A percentile compares a stretch with the other conserved stretches of the same genome.
phyloP scores from a whole-genome alignment of 257 asterid genomes.

The Osmanthus fragrans region DNA sequence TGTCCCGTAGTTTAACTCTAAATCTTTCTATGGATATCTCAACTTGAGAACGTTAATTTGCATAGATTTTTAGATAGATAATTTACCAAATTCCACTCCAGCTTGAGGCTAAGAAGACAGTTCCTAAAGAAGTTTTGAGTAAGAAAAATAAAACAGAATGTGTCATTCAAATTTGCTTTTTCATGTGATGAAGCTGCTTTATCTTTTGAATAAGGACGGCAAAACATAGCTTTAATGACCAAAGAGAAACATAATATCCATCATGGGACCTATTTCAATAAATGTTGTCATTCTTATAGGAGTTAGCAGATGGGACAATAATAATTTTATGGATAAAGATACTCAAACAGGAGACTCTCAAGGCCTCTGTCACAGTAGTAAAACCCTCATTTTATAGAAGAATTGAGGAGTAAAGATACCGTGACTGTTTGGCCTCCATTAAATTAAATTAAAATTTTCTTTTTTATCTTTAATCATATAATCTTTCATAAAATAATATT shows the following conservation, averaged over 20 bases:
- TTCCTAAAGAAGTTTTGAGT: neutral
- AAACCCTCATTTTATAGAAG: neutral
- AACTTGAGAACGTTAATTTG: neutral
- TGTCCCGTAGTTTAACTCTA: no score
- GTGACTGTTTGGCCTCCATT: no score
- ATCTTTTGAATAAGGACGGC: neutral
- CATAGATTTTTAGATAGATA: neutral
- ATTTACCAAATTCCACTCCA: neutral
- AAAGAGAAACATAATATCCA: neutral
- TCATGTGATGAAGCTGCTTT: no score
- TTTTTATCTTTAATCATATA: no score
- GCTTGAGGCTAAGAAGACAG: neutral
- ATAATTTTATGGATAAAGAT: neutral
- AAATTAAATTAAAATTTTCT: no score
- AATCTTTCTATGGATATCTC: conserved; percentile 15
- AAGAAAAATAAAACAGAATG: conserved; percentile 1
- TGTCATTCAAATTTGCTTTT: neutral
- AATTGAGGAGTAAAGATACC: neutral
- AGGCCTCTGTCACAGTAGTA: no score
- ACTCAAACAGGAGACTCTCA: no score
- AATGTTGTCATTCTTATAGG: neutral
- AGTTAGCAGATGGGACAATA: neutral
- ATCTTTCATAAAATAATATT: no score
- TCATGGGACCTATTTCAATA: conserved; percentile 19
- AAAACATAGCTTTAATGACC: conserved; percentile 4